Conservation (phyloP, 2,329 filamentous ascomycete species). For the Fusarium sp. region DNA sequence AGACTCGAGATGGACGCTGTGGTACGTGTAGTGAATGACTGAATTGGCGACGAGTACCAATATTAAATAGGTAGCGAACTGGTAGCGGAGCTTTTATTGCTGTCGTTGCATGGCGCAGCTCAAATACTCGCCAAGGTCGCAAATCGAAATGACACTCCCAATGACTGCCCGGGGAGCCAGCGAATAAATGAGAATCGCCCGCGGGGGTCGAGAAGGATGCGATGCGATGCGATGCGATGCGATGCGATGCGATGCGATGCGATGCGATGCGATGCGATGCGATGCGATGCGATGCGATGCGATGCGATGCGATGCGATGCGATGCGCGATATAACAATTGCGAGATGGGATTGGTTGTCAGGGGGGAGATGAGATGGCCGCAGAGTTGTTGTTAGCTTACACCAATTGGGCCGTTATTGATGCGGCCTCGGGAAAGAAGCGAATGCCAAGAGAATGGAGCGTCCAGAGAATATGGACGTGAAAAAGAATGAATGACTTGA, state of each 20-base stretch:
- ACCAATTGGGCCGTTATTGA: constrained; percentile 14
- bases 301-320: constrained; percentile 16
- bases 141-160: constrained; percentile 5
- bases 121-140: not conserved
- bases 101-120: constrained; percentile 28
- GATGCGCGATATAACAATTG: constrained; percentile 26
- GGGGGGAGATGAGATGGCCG: constrained; percentile 33
- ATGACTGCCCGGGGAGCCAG: constrained; percentile 4
- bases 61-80: constrained; percentile 20
- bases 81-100: constrained; percentile 11
- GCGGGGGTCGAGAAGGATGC: constrained; percentile 20
- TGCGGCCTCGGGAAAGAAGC: constrained; percentile 14
- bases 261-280: constrained; percentile 14
- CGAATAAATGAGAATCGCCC: constrained; percentile 18
- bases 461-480: not conserved
- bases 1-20: constrained; percentile 19
- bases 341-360: constrained; percentile 31
- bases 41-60: constrained; percentile 2
- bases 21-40: constrained; percentile 3
- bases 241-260: constrained; percentile 14
- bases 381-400: constrained; percentile 15
- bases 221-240: constrained; percentile 22
- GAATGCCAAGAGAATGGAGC: constrained; percentile 16
- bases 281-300: constrained; percentile 14
- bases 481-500: constrained; percentile 25